Percentiles rank a stretch among this genome's conserved stretches.
These are phyloP conservation scores for Erythrobasidium yunnanense DNA, from an alignment of 768 basidiomycete genomes.

Conservation along the genomic window DNA sequence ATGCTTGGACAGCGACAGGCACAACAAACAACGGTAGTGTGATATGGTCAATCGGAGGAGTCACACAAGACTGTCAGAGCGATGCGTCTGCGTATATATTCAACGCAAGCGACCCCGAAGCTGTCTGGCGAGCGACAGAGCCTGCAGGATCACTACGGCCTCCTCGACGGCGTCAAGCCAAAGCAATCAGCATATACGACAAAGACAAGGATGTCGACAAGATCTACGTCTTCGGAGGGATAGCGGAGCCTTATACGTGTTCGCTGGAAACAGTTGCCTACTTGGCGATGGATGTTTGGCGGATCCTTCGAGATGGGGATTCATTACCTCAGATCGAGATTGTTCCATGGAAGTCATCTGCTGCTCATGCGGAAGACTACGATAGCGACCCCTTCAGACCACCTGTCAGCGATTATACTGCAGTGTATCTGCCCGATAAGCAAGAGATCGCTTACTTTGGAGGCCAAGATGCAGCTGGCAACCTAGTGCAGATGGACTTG, in stretches of 20 bases:
- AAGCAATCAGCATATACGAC: conserved; percentile 23
- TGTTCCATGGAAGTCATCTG: conserved; percentile 16
- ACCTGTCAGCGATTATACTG: conserved; percentile 35
- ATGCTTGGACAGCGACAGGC: conserved; percentile 26
- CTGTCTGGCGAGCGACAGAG: not conserved
- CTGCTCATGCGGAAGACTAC: too few species aligned
- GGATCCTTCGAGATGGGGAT: not conserved
- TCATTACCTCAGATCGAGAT: conserved; percentile 23
- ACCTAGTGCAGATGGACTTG: conserved; percentile 9
- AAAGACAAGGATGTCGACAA: conserved; percentile 2
- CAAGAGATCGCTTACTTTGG: conserved; percentile 29
- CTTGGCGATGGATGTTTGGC: conserved; percentile 32
- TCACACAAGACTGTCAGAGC: conserved; percentile 27
- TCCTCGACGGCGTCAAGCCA: conserved; percentile 32
- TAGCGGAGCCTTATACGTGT: conserved; percentile 35
- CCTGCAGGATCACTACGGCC: conserved; percentile 13
- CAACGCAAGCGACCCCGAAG: not conserved
- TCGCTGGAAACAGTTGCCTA: conserved; percentile 33
- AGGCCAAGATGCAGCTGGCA: conserved; percentile 31
- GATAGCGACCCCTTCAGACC: conserved; percentile 3
- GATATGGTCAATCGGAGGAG: conserved; percentile 31
- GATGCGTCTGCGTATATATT: conserved; percentile 15
- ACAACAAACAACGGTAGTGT: too few species aligned
- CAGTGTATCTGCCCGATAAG: not conserved
- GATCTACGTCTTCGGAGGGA: conserved; percentile 35